Evolutionary conservation across 2,329 filamentous ascomycete genomes (phyloP), one percentile per base, ranked within the genome.

Genomic region (Albifimbria verrucaria): DNA sequence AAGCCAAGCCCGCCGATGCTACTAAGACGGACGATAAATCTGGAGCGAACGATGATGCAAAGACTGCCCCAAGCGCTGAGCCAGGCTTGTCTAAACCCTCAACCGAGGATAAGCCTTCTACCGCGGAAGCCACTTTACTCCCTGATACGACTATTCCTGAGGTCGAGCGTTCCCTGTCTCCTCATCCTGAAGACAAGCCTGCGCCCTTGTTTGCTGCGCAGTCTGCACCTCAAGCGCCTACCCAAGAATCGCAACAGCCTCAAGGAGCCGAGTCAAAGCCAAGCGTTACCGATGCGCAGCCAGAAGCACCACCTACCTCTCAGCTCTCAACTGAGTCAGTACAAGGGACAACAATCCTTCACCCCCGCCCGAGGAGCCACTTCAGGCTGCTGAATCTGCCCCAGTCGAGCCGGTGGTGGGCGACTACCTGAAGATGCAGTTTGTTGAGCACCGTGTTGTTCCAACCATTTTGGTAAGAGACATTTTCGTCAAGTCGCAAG

Each of bases 371-470:
- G 56, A 55, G 11, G 62, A 60, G 44, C 60, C 54, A 20, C 21
- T 55, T 15, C 36, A 47, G 22, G 51, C 52, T 6, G 62, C 55
- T 5, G 45, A 54, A 15, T 49, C 43, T 9, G 49, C 59, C 11
- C 39, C 60, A 1, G 54, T 61, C 9, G 79, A 81, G 26, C 89
- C 92, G 3, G 92, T 99, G 21, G 94, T 99, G 11, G 94, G 94
- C 49, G 94, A 99, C 69, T 89, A 88, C 63, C 77, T 99, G 55
- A 99, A 99, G 75, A 92, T 94, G 71, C 92, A 93, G 73, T 97
- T 99, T 74, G 92, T 97, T 22, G 88, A 97, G 70, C 86, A 97
- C 71, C 85, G 86, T 59, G 94, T 99, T 57, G 92, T 99, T 50
- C 94, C 94, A 24, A 96, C 92, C 2, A 97, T 99, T 64, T 74